Percentiles rank a stretch among this genome's conserved stretches.
Conservation (phyloP, 2,329 filamentous ascomycete genomes). For the Colletotrichum viniferum region DNA sequence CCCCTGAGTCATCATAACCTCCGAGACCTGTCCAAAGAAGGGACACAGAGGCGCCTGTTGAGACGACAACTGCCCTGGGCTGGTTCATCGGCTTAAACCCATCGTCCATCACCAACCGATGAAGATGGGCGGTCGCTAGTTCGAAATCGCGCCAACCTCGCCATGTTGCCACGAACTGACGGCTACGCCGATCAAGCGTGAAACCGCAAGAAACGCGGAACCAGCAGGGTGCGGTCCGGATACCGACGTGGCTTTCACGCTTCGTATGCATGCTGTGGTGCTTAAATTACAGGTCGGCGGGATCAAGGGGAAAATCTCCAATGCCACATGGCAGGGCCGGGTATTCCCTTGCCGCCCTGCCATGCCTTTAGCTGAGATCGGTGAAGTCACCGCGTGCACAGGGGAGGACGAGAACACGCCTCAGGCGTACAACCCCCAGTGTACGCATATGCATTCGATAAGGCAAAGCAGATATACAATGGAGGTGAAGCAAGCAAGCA, state of each 20-base stretch:
- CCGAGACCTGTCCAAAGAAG: background rate
- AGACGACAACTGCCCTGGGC: background rate
- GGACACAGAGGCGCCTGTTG: background rate
- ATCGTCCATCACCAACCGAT: background rate
- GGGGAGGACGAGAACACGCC: background rate
- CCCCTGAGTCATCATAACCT: background rate
- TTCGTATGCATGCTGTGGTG: background rate
- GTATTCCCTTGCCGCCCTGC: conserved; percentile 1
- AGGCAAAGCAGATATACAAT: background rate
- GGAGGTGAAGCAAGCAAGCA: background rate
- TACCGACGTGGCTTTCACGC: background rate
- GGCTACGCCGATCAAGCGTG: background rate
- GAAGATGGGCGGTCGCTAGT: background rate
- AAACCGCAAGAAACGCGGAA: background rate
- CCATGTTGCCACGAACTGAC: background rate
- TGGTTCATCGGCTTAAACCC: background rate
- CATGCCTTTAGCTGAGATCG: background rate
- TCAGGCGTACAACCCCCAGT: background rate
- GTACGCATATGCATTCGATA: background rate
- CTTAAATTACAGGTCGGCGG: background rate
- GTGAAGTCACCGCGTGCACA: background rate
- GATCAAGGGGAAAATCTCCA: background rate
- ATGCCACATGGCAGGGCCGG: conserved; percentile 15
- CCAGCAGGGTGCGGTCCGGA: background rate
- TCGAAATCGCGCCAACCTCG: background rate